A percentile compares a stretch with the other conserved stretches of the same genome.
These are phyloP conservation scores for Xylariaceae sp. DNA, from an alignment of 2,329 filamentous ascomycete genomes.

Conservation along the genomic window DNA sequence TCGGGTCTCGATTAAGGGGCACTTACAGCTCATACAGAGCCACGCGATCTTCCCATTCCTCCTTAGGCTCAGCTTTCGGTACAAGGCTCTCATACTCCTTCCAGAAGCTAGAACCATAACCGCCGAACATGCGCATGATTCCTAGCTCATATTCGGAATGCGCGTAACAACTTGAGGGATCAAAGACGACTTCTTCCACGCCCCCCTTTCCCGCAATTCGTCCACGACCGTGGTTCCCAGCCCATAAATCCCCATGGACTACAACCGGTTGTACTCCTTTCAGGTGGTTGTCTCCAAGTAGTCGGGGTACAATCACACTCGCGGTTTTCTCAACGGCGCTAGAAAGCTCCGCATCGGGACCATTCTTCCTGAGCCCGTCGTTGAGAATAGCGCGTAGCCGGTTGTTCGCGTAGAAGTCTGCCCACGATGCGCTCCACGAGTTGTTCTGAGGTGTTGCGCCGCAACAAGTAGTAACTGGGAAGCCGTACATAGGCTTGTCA, in stretches of 20 bases:
- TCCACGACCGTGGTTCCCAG: conserved; percentile 70
- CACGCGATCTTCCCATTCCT: conserved; percentile 81
- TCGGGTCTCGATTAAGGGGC: not conserved
- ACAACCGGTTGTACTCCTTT: conserved; percentile 68
- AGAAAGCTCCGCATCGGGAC: conserved; percentile 56
- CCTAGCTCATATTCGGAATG: conserved; percentile 88
- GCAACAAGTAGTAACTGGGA: conserved; percentile 80
- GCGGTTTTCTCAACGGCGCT: conserved; percentile 61
- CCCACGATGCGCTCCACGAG: conserved; percentile 66
- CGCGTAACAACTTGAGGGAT: conserved; percentile 74
- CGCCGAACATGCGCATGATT: conserved; percentile 96
- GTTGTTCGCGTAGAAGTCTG: conserved; percentile 77
- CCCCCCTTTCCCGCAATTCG: conserved; percentile 48
- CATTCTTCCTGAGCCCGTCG: conserved; percentile 55
- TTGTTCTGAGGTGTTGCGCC: conserved; percentile 82
- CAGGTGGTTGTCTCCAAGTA: conserved; percentile 66
- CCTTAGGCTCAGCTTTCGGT: conserved; percentile 71
- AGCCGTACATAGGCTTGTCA: conserved; percentile 66
- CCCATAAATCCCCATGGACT: conserved; percentile 91
- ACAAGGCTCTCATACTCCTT: conserved; percentile 70
- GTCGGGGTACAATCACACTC: conserved; percentile 61
- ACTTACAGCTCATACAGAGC: conserved; percentile 76
- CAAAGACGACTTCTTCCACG: conserved; percentile 72
- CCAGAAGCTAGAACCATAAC: conserved; percentile 68
- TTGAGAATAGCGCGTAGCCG: conserved; percentile 62